Evolutionary conservation across 441 rosid genomes (phyloP).

Genomic region (Populus trichocarpa): DNA sequence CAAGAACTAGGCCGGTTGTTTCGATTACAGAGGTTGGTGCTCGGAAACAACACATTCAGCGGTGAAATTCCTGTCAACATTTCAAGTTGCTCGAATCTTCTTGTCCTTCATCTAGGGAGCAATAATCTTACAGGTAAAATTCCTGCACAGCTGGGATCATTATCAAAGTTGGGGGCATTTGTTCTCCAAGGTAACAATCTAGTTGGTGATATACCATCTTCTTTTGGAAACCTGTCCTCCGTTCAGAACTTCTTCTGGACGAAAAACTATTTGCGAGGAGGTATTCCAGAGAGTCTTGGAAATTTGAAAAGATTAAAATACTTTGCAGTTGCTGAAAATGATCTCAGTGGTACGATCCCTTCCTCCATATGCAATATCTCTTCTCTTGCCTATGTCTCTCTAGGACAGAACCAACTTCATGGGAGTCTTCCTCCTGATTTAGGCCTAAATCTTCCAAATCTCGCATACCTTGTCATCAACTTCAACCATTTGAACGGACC

Average conservation of each 20-base stretch:
- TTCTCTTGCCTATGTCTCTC: not conserved
- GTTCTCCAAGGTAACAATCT: not conserved
- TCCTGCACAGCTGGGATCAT: constrained; percentile 5
- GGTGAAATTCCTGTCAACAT: no score
- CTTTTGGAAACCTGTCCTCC: constrained; percentile 2
- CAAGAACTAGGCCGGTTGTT: no score
- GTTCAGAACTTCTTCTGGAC: not conserved
- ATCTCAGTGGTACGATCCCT: constrained; percentile 13
- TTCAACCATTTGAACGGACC: constrained; percentile 1
- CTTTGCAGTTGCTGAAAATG: not conserved
- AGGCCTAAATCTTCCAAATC: constrained; percentile 11
- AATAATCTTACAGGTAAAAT: constrained; percentile 5
- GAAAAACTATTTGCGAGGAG: not conserved
- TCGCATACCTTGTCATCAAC: constrained; percentile 1
- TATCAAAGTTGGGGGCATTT: constrained; percentile 1
- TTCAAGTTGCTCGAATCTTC: not conserved
- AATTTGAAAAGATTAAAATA: not conserved
- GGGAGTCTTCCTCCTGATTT: constrained; percentile 9
- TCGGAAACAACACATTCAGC: no score
- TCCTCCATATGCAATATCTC: constrained; percentile 9
- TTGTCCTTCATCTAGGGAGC: not conserved
- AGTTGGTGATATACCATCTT: constrained; percentile 7
- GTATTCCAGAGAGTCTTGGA: constrained; percentile 7
- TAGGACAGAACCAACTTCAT: constrained; percentile 1
- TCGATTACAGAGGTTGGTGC: no score